phyloP scores from a whole-genome alignment of 208 protist genomes.

The Leishmania gerbilli region DNA sequence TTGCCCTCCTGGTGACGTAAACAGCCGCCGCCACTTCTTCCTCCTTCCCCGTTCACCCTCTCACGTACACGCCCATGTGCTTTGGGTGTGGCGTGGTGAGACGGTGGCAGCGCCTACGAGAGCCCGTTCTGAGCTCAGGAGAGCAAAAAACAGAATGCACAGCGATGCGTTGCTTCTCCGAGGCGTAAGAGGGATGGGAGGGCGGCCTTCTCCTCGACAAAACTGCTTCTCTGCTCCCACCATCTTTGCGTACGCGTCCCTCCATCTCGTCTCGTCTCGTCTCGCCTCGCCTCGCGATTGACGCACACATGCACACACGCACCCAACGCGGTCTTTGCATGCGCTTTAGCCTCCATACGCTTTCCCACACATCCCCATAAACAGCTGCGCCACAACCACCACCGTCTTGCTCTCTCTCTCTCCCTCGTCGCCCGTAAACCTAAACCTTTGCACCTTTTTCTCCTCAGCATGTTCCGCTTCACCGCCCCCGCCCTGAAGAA shows the following conservation, averaged over 20 bases:
- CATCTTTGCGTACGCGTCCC: background rate
- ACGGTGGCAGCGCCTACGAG: background rate
- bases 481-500: constrained; percentile 78
- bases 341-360: background rate
- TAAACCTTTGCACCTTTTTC: background rate
- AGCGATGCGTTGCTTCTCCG: background rate
- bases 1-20: background rate
- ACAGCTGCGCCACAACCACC: background rate
- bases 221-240: background rate
- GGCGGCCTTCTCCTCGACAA: background rate
- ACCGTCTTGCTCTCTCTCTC: background rate
- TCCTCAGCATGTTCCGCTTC: constrained; percentile 72
- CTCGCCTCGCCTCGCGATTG: background rate
- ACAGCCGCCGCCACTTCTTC: background rate
- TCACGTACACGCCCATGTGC: background rate
- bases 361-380: background rate
- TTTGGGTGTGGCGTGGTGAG: background rate
- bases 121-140: background rate
- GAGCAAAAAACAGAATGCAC: background rate
- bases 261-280: background rate
- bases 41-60: background rate
- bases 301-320: constrained; percentile 13
- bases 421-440: no score
- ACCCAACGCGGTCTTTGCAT: background rate
- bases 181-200: background rate